Conservation (phyloP, 495 filamentous ascomycete genomes). For the Xylaria scruposa region DNA sequence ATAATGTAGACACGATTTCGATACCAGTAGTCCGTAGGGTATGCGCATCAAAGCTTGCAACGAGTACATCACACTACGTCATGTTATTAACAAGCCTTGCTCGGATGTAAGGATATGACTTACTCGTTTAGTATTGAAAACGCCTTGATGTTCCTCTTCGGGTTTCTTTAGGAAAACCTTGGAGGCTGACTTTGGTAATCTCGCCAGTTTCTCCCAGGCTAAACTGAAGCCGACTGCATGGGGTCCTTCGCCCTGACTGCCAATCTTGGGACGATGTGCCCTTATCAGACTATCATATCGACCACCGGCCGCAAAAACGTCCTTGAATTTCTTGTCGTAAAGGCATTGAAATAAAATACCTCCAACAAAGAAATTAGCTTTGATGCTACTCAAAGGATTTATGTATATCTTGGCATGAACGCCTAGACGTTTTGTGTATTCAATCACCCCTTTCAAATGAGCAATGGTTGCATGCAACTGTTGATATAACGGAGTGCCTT, state of each 20-base stretch:
- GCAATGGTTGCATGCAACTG: conserved; percentile 74
- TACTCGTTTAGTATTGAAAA: conserved; percentile 70
- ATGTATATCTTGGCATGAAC: conserved; percentile 82
- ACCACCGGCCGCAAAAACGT: conserved; percentile 92
- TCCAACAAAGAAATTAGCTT: conserved; percentile 90
- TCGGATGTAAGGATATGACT: conserved; percentile 32
- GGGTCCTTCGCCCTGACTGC: conserved; percentile 54
- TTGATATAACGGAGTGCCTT: conserved; percentile 71
- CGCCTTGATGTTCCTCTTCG: conserved; percentile 60
- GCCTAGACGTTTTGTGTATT: conserved; percentile 75
- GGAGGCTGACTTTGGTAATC: conserved; percentile 61
- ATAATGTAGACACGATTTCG: conserved; percentile 78
- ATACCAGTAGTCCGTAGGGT: conserved; percentile 78
- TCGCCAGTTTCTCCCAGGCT: conserved; percentile 82
- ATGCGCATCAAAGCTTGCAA: conserved; percentile 82
- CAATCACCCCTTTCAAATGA: conserved; percentile 76
- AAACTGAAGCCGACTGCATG: conserved; percentile 94
- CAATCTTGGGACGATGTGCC: conserved; percentile 67
- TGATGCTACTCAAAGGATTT: conserved; percentile 83
- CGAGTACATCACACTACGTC: conserved; percentile 79
- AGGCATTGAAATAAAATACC: conserved; percentile 91
- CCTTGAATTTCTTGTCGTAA: conserved; percentile 80
- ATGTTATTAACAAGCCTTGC: conserved; percentile 10
- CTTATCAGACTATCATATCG: conserved; percentile 88
- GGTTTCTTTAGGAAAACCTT: conserved; percentile 73